Percentiles rank a stretch among this genome's conserved stretches.
These are phyloP conservation scores for Kappamyces sp. DNA, from an alignment of 192 early-diverging fungal genomes.

Conservation along the genomic window DNA sequence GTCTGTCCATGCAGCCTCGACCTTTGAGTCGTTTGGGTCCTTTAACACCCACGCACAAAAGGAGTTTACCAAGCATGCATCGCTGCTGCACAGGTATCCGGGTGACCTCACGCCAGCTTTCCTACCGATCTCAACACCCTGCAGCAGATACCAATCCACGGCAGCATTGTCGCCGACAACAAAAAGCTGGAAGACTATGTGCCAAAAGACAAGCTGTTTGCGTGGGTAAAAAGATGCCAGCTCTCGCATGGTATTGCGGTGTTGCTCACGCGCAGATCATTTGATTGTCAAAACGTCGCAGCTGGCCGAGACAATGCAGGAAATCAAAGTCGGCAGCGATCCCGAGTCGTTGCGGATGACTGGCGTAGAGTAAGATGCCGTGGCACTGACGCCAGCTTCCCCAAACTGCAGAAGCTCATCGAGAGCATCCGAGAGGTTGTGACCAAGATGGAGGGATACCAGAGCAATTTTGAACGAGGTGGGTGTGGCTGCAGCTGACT, in stretches of 20 bases:
- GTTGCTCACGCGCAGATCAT: slow-evolving; percentile 15
- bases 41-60: slow-evolving; percentile 32
- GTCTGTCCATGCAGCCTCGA: slow-evolving; percentile 20
- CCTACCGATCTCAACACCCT: slow-evolving; percentile 37
- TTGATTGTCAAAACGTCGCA: slow-evolving; percentile 24
- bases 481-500: neutral
- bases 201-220: slow-evolving; percentile 31
- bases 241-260: slow-evolving; percentile 26
- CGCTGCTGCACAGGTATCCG: slow-evolving; percentile 29
- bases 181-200: slow-evolving; percentile 34
- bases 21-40: slow-evolving; percentile 21
- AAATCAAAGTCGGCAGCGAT: slow-evolving; percentile 27
- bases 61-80: slow-evolving; percentile 31
- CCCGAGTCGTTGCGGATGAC: slow-evolving; percentile 17
- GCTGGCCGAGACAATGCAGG: slow-evolving; percentile 21
- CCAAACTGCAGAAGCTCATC: slow-evolving; percentile 13
- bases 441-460: slow-evolving; percentile 11
- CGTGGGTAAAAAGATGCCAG: slow-evolving; percentile 40
- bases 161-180: slow-evolving; percentile 20
- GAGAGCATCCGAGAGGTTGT: slow-evolving; percentile 15
- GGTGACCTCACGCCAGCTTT: slow-evolving; percentile 21
- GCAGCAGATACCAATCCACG: slow-evolving; percentile 38
- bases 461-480: slow-evolving; percentile 23
- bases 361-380: slow-evolving; percentile 26
- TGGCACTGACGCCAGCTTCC: slow-evolving; percentile 14